Base-by-base conservation (phyloP, 2,329 filamentous ascomycete species). In the Arthrobotrys megalospora region DNA sequence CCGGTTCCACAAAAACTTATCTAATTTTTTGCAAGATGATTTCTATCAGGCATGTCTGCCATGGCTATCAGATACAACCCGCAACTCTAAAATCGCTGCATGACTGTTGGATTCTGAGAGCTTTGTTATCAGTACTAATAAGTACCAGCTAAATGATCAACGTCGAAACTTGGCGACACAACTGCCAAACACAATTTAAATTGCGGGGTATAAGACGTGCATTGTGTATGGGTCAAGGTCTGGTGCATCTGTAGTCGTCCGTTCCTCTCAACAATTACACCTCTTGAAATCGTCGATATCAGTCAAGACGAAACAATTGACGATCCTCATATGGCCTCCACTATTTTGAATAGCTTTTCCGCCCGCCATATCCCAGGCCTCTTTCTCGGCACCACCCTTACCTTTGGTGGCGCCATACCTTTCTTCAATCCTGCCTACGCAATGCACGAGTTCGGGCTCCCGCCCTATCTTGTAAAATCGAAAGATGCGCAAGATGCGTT, bases 401-500 rank as follows among this genome's bases (percentile, higher is more conserved):
- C 70, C 8, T 75, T 75, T n/a, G 70, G 70, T 53, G 63, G 70
- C 45, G 53, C 63, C 10, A 62, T 75, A 8, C 70, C 63, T 7
- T 67, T 75, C 43, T 75, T 75, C 70, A 75, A 75, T 38, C n/a
- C 76, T n/a, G 43, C 69, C 19, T 65, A 62, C 28, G 76, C 76
- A 69, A 69, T 79, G 64, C 47, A 6, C 41, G 72, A 64, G n/a
- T 79, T 79, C 55, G 76, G 76, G n/a, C 62, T 79, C 4, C 76
- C 75, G 7, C 36, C 48, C 36, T 50, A 63, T 16, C 41, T 79
- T 28, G 63, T 60, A 68, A 45, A 76, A n/a, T 69, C 70, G 5
- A 43, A 58, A 32, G 53, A 48, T 7, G 76, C 76, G 41, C 76
- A 76, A 38, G 64, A 62, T 12, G 53, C 62, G 11, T 75, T 79